phyloP scores from a whole-genome alignment of 164 flowering plant genomes.

The Kingdonia uniflora region DNA sequence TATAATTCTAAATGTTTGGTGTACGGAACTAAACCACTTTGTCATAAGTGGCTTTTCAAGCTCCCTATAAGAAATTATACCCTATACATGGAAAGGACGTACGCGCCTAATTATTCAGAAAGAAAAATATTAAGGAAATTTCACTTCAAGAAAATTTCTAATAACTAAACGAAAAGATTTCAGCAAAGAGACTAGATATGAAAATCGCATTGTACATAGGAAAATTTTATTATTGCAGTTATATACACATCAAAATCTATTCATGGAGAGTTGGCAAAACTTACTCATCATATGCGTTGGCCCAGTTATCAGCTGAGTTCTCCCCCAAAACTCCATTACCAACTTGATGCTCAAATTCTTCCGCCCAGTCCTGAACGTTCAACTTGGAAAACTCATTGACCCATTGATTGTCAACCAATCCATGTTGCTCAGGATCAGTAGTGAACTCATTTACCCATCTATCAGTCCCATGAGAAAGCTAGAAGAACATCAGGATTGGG shows the following conservation, averaged over 20 bases:
- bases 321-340: slow-evolving; percentile 48
- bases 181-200: too few relatives aligned
- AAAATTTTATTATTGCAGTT: too few relatives aligned
- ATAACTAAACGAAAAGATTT: too few relatives aligned
- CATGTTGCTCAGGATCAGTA: slow-evolving; percentile 33
- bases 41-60: too few relatives aligned
- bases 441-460: slow-evolving; percentile 73
- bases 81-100: too few relatives aligned
- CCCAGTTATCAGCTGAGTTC: slow-evolving; percentile 65
- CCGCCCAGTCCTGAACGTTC: slow-evolving; percentile 77
- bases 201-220: too few relatives aligned
- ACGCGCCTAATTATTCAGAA: too few relatives aligned
- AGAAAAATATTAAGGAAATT: too few relatives aligned
- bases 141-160: too few relatives aligned
- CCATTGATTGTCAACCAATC: slow-evolving; percentile 61
- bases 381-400: slow-evolving; percentile 85
- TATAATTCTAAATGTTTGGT: too few relatives aligned
- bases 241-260: not conserved
- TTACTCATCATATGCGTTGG: slow-evolving; percentile 80
- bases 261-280: slow-evolving; percentile 13
- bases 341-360: slow-evolving; percentile 71
- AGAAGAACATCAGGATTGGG: slow-evolving; percentile 19
- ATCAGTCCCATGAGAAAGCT: slow-evolving; percentile 49
- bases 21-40: too few relatives aligned
- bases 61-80: too few relatives aligned